Conservation (phyloP, 2,329 filamentous ascomycete species). For the Pseudocercospora cruenta region DNA sequence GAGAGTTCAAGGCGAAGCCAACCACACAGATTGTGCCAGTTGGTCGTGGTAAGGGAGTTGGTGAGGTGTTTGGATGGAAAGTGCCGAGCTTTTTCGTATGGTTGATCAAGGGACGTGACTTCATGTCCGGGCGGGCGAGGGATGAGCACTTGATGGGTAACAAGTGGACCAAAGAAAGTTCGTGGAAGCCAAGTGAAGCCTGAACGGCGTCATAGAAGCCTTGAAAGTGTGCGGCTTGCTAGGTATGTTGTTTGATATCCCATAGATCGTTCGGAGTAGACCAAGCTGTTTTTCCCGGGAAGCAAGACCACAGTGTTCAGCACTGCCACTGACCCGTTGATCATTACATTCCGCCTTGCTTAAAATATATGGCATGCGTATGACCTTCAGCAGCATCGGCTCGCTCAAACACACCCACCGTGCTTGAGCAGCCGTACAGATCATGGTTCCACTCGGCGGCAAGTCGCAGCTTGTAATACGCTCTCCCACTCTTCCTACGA, state of each 20-base stretch:
- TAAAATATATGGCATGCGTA: slow-evolving; percentile 4
- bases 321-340: neutral
- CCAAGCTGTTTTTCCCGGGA: neutral
- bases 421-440: slow-evolving; percentile 5
- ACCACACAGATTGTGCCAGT: slow-evolving; percentile 45
- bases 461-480: neutral
- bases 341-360: slow-evolving; percentile 2
- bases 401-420: slow-evolving; percentile 8
- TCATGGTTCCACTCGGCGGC: neutral
- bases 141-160: slow-evolving; percentile 24
- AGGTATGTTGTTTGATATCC: neutral
- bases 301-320: neutral
- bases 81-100: slow-evolving; percentile 44
- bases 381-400: slow-evolving; percentile 1
- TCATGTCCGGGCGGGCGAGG: slow-evolving; percentile 36
- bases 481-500: slow-evolving; percentile 5
- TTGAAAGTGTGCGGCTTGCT: neutral
- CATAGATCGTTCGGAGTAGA: neutral
- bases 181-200: neutral
- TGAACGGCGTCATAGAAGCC: neutral
- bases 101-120: slow-evolving; percentile 44
- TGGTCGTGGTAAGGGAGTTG: slow-evolving; percentile 44
- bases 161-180: slow-evolving; percentile 31
- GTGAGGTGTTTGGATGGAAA: slow-evolving; percentile 42
- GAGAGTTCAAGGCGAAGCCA: slow-evolving; percentile 38